Conservation (phyloP, 805 yeast species). For the Ogataea ganodermae region DNA sequence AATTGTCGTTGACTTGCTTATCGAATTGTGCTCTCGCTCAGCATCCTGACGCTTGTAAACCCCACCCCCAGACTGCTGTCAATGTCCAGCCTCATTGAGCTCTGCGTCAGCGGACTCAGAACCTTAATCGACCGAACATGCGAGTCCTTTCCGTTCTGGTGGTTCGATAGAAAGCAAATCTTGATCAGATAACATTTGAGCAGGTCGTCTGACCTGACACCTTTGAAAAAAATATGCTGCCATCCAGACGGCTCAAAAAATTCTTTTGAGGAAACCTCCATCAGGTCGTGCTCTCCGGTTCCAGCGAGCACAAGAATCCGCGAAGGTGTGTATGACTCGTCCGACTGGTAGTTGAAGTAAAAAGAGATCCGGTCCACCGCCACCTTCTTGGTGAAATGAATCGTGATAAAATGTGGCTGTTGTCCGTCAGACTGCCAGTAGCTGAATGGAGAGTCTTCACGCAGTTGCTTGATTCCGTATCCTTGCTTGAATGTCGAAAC, state of each 20-base stretch:
- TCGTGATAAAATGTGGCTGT: conserved; percentile 80
- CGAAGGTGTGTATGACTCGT: conserved; percentile 92
- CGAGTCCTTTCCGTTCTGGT: conserved; percentile 95
- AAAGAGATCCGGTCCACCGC: conserved; percentile 66
- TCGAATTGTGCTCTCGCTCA: conserved; percentile 37
- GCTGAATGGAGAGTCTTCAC: conserved; percentile 69
- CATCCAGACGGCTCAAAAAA: conserved; percentile 76
- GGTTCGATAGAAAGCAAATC: conserved; percentile 68
- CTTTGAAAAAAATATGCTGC: conserved; percentile 64
- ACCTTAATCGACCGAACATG: conserved; percentile 78
- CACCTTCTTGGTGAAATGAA: conserved; percentile 79
- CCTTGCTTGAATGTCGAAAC: conserved; percentile 77
- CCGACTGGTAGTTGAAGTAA: conserved; percentile 68
- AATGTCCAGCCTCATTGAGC: conserved; percentile 24
- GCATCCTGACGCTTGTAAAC: conserved; percentile 35
- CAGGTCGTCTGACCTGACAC: conserved; percentile 53
- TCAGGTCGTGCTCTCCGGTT: conserved; percentile 73
- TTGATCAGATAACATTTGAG: conserved; percentile 69
- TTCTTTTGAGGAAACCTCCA: conserved; percentile 61
- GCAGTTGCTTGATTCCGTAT: conserved; percentile 66
- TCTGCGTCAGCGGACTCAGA: conserved; percentile 43
- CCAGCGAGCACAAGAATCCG: conserved; percentile 68
- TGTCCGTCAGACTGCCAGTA: conserved; percentile 97
- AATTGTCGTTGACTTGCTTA: conserved; percentile 14
- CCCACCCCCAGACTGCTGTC: conserved; percentile 31